Base-by-base conservation (phyloP, 306 rosid genomes). In the Styphnolobium japonicum region DNA sequence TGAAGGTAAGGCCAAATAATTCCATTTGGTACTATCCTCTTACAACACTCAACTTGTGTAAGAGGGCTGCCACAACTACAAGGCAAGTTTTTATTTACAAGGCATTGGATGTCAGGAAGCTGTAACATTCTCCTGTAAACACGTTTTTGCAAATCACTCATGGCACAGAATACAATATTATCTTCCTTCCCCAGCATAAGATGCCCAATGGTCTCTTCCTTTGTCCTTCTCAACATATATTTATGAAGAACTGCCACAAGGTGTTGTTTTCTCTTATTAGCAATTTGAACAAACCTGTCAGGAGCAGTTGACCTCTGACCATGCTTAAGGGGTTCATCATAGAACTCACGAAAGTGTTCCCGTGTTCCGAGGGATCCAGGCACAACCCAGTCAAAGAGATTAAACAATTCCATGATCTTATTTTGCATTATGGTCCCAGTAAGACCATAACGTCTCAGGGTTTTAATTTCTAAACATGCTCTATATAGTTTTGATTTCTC, bases 131-230 rank as follows among this genome's bases (percentile, higher is more conserved):
- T 89, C 52, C 87, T 82, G 74, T 94, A 92, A 52, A 77, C 91
- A 81, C 97, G 94, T 69, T 87, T 94, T 81, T 94, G 98, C 85
- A 94, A 71, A 75, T 94, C 93, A 43, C 98, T 94, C 98, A 94
- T 94, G 58, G 91, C 88, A 77, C 98, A 94, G 57, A 92, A 92
- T 10, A 94, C 92, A 11, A 92, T 84, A 71, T 94, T 92, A 87
- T 94, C 97, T 87, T 94, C 98, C 90, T 94, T 94, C 46, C 97
- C 98, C 98, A 92, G 87, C 98, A 94, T 91, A 72, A 94, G 98
- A 87, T 94, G 98, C 82, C 98, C 97, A 64, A 94, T 94, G 58
- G 98, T 94, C 84, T 94, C 98, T 80, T 92, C 97, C 83, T 94
- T 94, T 62, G 97, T 92, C 86, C 98, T 85, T 83, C 98, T 88